A percentile compares a stretch with the other conserved stretches of the same genome.
phyloP scores from a whole-genome alignment of 495 filamentous ascomycete genomes.

The Massariosphaeria phaeospora region DNA sequence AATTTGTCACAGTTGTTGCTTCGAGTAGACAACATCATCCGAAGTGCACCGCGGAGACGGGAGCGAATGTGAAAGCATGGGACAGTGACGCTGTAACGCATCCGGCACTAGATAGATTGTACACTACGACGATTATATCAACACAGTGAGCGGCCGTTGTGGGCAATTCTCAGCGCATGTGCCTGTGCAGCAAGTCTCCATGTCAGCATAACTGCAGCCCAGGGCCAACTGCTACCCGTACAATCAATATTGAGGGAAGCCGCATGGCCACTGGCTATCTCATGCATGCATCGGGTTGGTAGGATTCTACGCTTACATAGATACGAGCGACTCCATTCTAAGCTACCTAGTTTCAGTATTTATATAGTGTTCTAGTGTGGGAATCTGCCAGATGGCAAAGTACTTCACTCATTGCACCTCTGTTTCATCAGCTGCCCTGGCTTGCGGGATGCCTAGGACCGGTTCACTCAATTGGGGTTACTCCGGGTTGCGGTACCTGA shows the following conservation, averaged over 20 bases:
- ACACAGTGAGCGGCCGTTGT: conserved; percentile 9
- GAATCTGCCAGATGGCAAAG: conserved; percentile 20
- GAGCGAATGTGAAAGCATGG: conserved; percentile 56
- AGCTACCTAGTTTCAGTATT: neutral
- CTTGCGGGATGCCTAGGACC: neutral
- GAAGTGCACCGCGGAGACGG: conserved; percentile 67
- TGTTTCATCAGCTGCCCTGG: conserved; percentile 21
- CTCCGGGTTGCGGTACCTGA: conserved; percentile 3
- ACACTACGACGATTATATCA: conserved; percentile 25
- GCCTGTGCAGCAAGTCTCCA: neutral
- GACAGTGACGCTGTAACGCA: conserved; percentile 3
- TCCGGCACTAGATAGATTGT: conserved; percentile 22
- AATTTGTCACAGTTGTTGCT: conserved; percentile 59
- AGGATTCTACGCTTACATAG: neutral
- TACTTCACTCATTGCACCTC: neutral
- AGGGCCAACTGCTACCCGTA: neutral
- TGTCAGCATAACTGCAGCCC: neutral
- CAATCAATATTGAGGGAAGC: too few relatives aligned
- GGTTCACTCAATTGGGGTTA: neutral
- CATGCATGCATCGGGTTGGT: conserved; percentile 13
- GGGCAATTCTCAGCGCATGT: neutral
- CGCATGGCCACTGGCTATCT: neutral
- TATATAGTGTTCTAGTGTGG: neutral
- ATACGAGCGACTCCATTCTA: conserved; percentile 1
- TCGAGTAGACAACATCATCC: conserved; percentile 83